These are phyloP conservation scores for Bipolaris sorokiniana DNA, from an alignment of 2,329 filamentous ascomycete species.

Conservation along the genomic window DNA sequence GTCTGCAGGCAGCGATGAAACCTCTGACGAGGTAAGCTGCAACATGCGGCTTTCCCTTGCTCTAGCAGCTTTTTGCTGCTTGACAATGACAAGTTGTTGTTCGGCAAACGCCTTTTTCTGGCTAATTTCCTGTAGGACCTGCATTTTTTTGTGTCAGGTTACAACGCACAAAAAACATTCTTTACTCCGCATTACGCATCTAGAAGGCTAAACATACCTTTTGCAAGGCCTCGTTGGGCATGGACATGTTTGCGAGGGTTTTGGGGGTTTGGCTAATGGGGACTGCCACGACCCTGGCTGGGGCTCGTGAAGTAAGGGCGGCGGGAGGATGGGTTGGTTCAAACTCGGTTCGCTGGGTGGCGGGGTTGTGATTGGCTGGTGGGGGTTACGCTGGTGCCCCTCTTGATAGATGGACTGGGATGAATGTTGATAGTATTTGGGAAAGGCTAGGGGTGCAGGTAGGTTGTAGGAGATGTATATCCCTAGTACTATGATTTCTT, in stretches of 20 bases:
- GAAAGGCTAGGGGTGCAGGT: no score
- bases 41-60: constrained; percentile 88
- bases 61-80: constrained; percentile 82
- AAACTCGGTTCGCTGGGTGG: no score
- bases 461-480: no score
- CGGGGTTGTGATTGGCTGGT: no score
- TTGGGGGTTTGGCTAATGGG: neutral
- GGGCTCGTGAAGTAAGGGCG: constrained; percentile 14
- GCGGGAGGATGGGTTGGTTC: neutral
- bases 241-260: constrained; percentile 70
- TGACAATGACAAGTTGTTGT: constrained; percentile 88
- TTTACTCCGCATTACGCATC: no score
- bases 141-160: constrained; percentile 5
- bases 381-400: no score
- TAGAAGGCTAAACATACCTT: constrained; percentile 65
- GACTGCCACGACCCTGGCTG: constrained; percentile 4
- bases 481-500: no score
- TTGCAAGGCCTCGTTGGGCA: constrained; percentile 90
- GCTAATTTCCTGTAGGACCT: constrained; percentile 95
- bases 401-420: no score
- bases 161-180: neutral
- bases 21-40: constrained; percentile 83
- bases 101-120: constrained; percentile 85
- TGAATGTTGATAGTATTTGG: no score
- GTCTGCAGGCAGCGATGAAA: constrained; percentile 74